phyloP scores from a whole-genome alignment of 2,329 filamentous ascomycete species.

The Sporothrix curviconia region DNA sequence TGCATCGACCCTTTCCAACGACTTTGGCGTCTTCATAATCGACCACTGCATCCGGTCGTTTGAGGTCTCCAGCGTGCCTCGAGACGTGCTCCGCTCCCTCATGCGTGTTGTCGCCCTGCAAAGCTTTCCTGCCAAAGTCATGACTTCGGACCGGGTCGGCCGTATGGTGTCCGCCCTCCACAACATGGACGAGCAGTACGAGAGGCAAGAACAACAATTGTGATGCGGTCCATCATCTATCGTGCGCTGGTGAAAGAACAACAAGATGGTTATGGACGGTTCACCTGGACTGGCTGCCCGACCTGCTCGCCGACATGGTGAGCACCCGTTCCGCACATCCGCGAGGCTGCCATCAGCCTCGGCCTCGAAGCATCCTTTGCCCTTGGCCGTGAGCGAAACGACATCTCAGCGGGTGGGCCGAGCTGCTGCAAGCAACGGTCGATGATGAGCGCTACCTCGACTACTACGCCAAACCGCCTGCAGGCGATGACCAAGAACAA shows the following conservation, averaged over 20 bases:
- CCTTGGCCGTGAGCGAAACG: constrained; percentile 61
- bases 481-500: constrained; percentile 60
- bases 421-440: constrained; percentile 53
- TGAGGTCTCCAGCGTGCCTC: constrained; percentile 61
- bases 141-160: constrained; percentile 64
- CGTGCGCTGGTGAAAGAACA: constrained; percentile 63
- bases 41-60: constrained; percentile 73
- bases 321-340: constrained; percentile 71
- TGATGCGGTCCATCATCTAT: constrained; percentile 72
- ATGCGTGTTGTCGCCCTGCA: constrained; percentile 77
- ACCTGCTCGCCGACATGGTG: constrained; percentile 75
- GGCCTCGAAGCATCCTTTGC: constrained; percentile 63
- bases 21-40: constrained; percentile 73
- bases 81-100: constrained; percentile 70
- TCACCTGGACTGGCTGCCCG: constrained; percentile 71
- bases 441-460: constrained; percentile 61
- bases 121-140: constrained; percentile 66
- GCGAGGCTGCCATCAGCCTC: constrained; percentile 65
- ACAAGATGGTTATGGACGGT: constrained; percentile 62
- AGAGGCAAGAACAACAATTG: constrained; percentile 69
- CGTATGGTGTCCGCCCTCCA: constrained; percentile 65
- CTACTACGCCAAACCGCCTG: constrained; percentile 61
- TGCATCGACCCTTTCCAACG: constrained; percentile 61
- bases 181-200: constrained; percentile 65
- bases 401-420: constrained; percentile 60